A percentile compares a stretch with the other conserved stretches of the same genome.
These are phyloP conservation scores for Phytophthora cactorum DNA, from an alignment of 352 stramenopile species.

Conservation along the genomic window DNA sequence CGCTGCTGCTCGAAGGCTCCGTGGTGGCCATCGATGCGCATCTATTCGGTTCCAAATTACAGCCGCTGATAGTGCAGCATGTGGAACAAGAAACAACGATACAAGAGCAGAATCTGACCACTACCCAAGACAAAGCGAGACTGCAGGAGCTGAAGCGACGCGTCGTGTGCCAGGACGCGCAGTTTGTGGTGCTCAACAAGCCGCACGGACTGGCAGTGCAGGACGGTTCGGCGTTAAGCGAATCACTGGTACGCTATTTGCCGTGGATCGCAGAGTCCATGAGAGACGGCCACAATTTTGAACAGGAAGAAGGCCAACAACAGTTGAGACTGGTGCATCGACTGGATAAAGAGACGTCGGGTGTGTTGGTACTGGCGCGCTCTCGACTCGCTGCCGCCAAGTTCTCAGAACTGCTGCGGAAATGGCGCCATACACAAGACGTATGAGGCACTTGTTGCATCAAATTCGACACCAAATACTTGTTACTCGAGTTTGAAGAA, in stretches of 20 bases:
- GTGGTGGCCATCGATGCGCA: no score
- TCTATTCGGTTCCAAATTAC: no score
- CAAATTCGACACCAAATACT: background rate
- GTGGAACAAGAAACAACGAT: no score
- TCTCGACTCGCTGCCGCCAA: conserved; percentile 66
- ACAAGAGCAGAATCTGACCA: no score
- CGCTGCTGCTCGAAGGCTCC: no score
- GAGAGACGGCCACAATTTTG: background rate
- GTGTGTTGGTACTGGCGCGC: conserved; percentile 68
- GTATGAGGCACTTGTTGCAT: conserved; percentile 59
- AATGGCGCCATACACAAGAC: conserved; percentile 56
- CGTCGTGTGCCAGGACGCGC: no score
- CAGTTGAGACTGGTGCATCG: conserved; percentile 65
- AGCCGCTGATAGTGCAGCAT: no score
- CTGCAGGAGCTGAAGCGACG: no score
- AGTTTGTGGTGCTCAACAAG: no score
- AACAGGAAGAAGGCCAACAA: conserved; percentile 10
- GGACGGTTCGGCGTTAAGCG: conserved; percentile 47
- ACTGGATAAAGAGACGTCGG: conserved; percentile 76
- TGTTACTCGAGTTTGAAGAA: conserved; percentile 17
- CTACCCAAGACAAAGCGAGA: no score
- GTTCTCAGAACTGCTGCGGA: conserved; percentile 56
- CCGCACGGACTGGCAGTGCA: no score
- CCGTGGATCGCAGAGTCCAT: conserved; percentile 35
- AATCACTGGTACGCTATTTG: conserved; percentile 57